Evolutionary conservation across 1,284 basidiomycete genomes (phyloP).

Genomic region (Rhodotorula sp.): DNA sequence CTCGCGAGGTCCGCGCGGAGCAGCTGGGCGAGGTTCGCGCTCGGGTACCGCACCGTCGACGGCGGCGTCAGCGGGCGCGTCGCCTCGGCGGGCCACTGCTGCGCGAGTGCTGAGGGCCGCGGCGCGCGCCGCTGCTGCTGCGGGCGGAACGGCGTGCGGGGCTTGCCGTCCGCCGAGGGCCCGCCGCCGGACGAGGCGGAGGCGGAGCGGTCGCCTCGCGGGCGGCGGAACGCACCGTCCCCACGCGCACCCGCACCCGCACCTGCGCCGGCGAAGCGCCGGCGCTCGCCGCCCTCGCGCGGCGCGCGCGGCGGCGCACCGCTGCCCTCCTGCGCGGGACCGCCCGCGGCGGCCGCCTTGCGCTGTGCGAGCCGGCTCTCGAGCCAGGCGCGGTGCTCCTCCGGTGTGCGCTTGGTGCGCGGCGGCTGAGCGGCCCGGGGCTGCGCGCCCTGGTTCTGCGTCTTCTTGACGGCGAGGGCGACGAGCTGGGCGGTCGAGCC

Average conservation of each 20-base stretch:
- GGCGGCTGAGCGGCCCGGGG: background rate
- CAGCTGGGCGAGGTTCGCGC: background rate
- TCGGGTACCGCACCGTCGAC: constrained; percentile 1
- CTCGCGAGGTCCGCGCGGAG: constrained; percentile 13
- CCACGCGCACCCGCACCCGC: background rate
- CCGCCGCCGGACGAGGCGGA: background rate
- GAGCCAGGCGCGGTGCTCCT: constrained; percentile 10
- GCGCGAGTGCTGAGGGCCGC: background rate
- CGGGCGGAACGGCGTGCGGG: background rate
- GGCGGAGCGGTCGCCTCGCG: background rate
- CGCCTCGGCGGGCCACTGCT: constrained; percentile 6
- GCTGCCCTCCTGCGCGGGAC: background rate
- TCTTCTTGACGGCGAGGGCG: constrained; percentile 25
- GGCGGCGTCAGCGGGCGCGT: constrained; percentile 20
- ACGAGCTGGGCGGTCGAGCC: constrained; percentile 23
- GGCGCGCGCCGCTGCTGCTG: background rate
- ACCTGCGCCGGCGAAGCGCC: background rate
- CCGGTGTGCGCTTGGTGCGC: background rate
- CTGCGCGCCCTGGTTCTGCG: background rate
- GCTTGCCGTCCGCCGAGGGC: background rate
- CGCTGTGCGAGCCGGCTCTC: constrained; percentile 1
- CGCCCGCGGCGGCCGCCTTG: constrained; percentile 3
- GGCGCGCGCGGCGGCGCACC: background rate
- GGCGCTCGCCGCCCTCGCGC: background rate
- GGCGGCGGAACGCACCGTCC: background rate